Conservation (phyloP, 768 basidiomycete genomes). For the Macrolepiota albuminosa region DNA sequence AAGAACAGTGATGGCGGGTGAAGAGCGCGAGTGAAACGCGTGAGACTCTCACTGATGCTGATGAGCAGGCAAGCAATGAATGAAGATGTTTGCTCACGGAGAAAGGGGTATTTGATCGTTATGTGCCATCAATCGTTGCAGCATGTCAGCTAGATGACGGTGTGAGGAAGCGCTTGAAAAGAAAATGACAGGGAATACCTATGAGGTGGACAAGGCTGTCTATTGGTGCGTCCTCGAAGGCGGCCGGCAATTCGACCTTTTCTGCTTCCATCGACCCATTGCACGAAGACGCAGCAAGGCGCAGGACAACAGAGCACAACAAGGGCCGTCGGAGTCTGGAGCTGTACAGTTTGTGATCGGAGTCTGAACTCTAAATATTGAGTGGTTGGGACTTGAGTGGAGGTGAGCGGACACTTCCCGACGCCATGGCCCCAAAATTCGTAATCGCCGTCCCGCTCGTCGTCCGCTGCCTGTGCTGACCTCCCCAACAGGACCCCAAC, state of each 20-base stretch:
- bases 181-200: slow-evolving; percentile 42
- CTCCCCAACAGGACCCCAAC: slow-evolving; percentile 71
- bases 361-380: slow-evolving; percentile 46
- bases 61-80: slow-evolving; percentile 11
- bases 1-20: slow-evolving; percentile 81
- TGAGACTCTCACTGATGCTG: slow-evolving; percentile 72
- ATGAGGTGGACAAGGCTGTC: slow-evolving; percentile 86
- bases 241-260: slow-evolving; percentile 75
- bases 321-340: slow-evolving; percentile 13
- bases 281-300: slow-evolving; percentile 39
- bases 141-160: slow-evolving; percentile 78
- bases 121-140: slow-evolving; percentile 89
- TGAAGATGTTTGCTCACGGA: slow-evolving; percentile 49
- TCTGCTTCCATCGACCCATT: slow-evolving; percentile 82
- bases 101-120: slow-evolving; percentile 94
- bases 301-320: slow-evolving; percentile 34
- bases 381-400: slow-evolving; percentile 1
- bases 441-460: slow-evolving; percentile 34
- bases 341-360: slow-evolving; percentile 59
- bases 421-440: slow-evolving; percentile 75
- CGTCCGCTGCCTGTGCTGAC: slow-evolving; percentile 3
- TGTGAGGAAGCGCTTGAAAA: slow-evolving; percentile 3
- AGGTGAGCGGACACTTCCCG: slow-evolving; percentile 23
- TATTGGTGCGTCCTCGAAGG: slow-evolving; percentile 80
- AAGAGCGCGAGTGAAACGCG: slow-evolving; percentile 94